Base-by-base conservation (phyloP, 805 yeast genomes). In the Yarrowia deformans region DNA sequence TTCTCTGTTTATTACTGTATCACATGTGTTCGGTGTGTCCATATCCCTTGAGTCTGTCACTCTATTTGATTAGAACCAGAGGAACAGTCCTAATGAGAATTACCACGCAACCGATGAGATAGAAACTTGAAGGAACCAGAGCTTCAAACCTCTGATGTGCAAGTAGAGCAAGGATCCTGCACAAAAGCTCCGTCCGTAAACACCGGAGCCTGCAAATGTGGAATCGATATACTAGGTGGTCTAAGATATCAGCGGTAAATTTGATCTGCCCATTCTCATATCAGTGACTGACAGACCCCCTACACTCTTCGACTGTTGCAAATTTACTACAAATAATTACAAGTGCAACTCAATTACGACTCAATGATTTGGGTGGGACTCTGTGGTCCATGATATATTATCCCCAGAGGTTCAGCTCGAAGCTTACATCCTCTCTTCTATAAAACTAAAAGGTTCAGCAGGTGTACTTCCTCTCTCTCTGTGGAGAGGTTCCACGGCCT, bases 161-260 rank as follows among this genome's bases (percentile, higher is more conserved):
- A n/a, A n/a, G n/a, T n/a, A n/a, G n/a, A n/a, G n/a, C n/a, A n/a
- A n/a, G n/a, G n/a, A n/a, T n/a, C n/a, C n/a, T n/a, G n/a, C n/a
- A n/a, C n/a, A n/a, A n/a, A n/a, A n/a, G n/a, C n/a, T n/a, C n/a
- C n/a, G n/a, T n/a, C n/a, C n/a, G n/a, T n/a, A n/a, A n/a, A n/a
- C n/a, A n/a, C n/a, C n/a, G n/a, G n/a, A n/a, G 23, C 50, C 50
- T 10, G 50, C 50, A 23, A 46, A 46, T 7, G 23, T 34, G 13
- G 50, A 46, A 5, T 32, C 50, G 19, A 46, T 46, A 34, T 46
- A 46, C 50, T 46, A 23, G 14, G n/a, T 46, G 23, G 50, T 46
- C 23, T 32, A 46, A 46, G 50, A 46, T 34, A 34, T 46, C 50
- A 23, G 50, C 34, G 29, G n/a, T n/a, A n/a, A n/a, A n/a, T n/a